Evolutionary conservation across 164 flowering plant species (phyloP).

Genomic region (Platanus orientalis): DNA sequence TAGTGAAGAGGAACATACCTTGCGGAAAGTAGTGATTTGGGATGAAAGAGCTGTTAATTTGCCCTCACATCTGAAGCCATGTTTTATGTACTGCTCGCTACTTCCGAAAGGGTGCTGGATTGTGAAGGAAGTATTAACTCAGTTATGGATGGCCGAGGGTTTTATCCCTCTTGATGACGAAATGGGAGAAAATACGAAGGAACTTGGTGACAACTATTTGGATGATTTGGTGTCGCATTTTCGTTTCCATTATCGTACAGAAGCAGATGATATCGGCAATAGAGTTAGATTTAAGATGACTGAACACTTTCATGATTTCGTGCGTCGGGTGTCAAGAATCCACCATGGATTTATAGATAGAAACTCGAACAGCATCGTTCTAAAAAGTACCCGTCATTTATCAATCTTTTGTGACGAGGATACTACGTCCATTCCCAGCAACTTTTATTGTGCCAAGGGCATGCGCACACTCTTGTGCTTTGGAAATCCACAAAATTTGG

Average conservation of each 20-base stretch:
- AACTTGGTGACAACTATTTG: neutral
- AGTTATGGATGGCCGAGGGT: constrained; percentile 6
- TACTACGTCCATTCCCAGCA: too few relatives aligned
- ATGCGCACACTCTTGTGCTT: neutral
- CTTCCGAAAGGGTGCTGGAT: neutral
- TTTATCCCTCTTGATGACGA: neutral
- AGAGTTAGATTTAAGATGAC: neutral
- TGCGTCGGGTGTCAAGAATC: neutral
- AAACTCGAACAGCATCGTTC: too few relatives aligned
- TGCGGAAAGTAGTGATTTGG: neutral
- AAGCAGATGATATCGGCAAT: neutral
- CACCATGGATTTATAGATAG: too few relatives aligned
- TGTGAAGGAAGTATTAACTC: neutral
- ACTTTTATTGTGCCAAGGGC: too few relatives aligned
- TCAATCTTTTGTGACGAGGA: too few relatives aligned
- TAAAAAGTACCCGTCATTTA: too few relatives aligned
- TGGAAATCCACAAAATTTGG: neutral
- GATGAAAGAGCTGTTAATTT: too few relatives aligned
- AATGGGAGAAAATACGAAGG: too few relatives aligned
- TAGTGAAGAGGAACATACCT: neutral
- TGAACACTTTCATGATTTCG: too few relatives aligned
- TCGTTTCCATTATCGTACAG: too few relatives aligned
- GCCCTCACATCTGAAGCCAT: neutral
- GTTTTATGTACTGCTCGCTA: neutral
- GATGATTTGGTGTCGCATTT: neutral